Base-by-base conservation (phyloP, 2,329 filamentous ascomycete species). In the Fusarium cicatricum region DNA sequence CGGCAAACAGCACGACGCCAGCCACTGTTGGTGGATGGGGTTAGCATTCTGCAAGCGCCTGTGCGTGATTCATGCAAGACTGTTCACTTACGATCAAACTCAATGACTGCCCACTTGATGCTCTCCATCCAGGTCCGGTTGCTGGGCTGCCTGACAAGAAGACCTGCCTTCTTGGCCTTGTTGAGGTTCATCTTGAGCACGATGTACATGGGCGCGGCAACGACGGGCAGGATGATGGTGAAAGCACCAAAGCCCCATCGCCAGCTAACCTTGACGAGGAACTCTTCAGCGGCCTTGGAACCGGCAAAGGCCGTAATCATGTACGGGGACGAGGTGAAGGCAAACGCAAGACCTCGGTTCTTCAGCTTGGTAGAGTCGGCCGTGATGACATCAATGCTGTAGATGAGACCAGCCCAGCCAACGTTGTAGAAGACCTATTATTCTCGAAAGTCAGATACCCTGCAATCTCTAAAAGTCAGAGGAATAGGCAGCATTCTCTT, bases 381-480 rank as follows among this genome's bases (percentile, higher is more conserved):
- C 47, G 87, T 85, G 68, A 90, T 84, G 33, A 90, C 83, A 57
- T 84, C 81, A 26, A 88, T 77, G 19, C 82, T 79, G 66, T 87
- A 89, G 50, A 80, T 81, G 39, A 89, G 75, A n/a, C 85, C 87
- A 3, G 81, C 82, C 50, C 80, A 77, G 11, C 87, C 88, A 43
- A 87, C 80, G 33, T 80, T 81, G 68, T 88, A 88, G 60, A 90
- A 85, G 2, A 89, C 84, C 71, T 74, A 26, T 6, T 9, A 4
- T 38, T 15, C 1, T 5, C 7, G 15, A 2, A 6, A 4, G 5
- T 67, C 41, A 67, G 51, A 15, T 10, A 3, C 2, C 7, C 17
- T 2, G 5, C 3, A 11, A 1, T 10, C 2, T 7, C 11, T 26
- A 6, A 31, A 11, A 11, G 2, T 32, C 12, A 19, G 14, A 17